Base-by-base conservation (phyloP, 1,284 basidiomycete genomes). In the Ganoderma meredithae region DNA sequence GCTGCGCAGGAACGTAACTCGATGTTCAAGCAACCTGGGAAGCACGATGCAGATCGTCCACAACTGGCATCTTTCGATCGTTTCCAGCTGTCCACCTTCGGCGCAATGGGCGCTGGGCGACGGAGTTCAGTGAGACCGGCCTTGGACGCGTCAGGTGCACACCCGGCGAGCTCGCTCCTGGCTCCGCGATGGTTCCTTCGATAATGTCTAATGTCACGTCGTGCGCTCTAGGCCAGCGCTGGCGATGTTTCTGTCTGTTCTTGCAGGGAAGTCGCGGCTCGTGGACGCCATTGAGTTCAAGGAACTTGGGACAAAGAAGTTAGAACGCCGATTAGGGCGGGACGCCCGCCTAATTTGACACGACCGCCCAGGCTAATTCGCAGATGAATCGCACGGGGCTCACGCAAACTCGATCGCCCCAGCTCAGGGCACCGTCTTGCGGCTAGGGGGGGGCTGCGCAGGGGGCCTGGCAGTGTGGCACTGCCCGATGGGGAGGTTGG, bases 21-120 rank as follows among this genome's bases (percentile, higher is more conserved):
- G 31, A n/a, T 33, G 31, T n/a, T 36, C 36, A 39, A 39, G 10
- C 55, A 36, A 36, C 55, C 36, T 39, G 33, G 55, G 55, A 58
- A 58, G 36, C 55, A 36, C 31, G 9, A 13, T 19, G 55, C 55
- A 58, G 55, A 58, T 58, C 55, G 33, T 39, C 55, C 55, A 58
- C 55, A 58, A 36, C 19, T 39, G 55, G 55, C 55, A 58, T 19
- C 33, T 39, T 39, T 22, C 55, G 33, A 58, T 19, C 5, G 36
- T 8, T 39, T 39, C 36, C 8, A 39, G 10, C n/a, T 60, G 39
- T 41, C 19, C 58, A 43, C 40, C 12, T n/a, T 10, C 55, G 55
- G 55, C 33, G 33, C 19, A 5, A 22, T 36, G 33, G 31, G 17
- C 33, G 55, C n/a, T 39, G 33, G 27, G 2, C 19, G 17, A 19